Base-by-base conservation (phyloP, 805 yeast species). In the Saccharomycopsis malanga region DNA sequence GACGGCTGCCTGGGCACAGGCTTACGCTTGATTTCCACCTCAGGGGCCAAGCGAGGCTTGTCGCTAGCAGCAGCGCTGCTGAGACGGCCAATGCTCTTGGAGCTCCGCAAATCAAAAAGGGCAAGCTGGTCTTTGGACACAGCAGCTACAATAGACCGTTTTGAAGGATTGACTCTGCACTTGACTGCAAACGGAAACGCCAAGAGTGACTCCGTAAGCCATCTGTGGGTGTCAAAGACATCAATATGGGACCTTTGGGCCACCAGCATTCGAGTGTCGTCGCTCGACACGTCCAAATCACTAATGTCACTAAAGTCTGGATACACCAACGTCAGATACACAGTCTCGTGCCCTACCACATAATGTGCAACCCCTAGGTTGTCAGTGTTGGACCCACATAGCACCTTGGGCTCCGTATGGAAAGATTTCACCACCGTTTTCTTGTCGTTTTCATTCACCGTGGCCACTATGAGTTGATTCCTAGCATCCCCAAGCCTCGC, bases 271-370 rank as follows among this genome's bases (percentile, higher is more conserved):
- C 17, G 18, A 17, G 25, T 17, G 23, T 38, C 35, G 25, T 44
- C 41, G 6, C 18, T n/a, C n/a, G 29, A 18, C 1, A 38, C 23
- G 15, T 44, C 48, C 29, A 44, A 27, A 30, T 44, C 48, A n/a
- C 30, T 22, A 4, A 29, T 36, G 17, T 37, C 48, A 32, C 27
- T 37, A 20, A 21, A 4, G 4, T 21, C 23, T n/a, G 25, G 15
- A 4, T 7, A 37, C 14, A 15, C 17, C 17, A 38, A 20, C 18
- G 12, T 22, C 22, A 15, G 9, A 4, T 18, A 21, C 4, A 37
- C 25, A 3, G 27, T 37, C 18, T 32, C 36, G 12, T n/a, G 12
- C 9, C 17, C 17, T 7, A 14, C 6, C 6, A 27, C 12, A 27
- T 32, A 12, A n/a, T 9, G 12, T 12, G 15, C 15, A 10, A 32